Conservation (phyloP, 352 stramenopile genomes). For the Globisporangium cederbergense region DNA sequence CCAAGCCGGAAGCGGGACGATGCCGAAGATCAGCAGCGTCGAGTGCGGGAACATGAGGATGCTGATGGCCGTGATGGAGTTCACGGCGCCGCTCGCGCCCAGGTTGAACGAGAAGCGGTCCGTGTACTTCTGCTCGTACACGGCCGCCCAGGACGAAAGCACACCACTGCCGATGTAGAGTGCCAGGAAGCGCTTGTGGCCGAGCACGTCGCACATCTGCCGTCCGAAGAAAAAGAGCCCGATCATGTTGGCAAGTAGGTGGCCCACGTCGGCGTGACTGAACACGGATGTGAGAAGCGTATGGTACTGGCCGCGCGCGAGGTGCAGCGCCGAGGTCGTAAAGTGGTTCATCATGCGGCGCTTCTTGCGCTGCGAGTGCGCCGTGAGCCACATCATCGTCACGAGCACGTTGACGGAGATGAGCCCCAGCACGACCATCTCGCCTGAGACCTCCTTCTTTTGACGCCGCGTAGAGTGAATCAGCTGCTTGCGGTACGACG, state of each 20-base stretch:
- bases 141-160: constrained; percentile 54
- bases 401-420: constrained; percentile 56
- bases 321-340: constrained; percentile 67
- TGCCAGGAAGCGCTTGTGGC: constrained; percentile 59
- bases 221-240: constrained; percentile 76
- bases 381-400: constrained; percentile 54
- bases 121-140: constrained; percentile 54
- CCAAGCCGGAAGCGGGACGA: constrained; percentile 74
- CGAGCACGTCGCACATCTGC: constrained; percentile 66
- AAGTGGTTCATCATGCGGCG: constrained; percentile 70
- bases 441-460: constrained; percentile 19
- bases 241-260: constrained; percentile 72
- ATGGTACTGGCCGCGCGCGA: constrained; percentile 61
- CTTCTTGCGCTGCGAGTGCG: constrained; percentile 42
- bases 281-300: constrained; percentile 76
- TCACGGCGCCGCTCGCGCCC: constrained; percentile 73
- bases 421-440: constrained; percentile 47
- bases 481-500: constrained; percentile 13
- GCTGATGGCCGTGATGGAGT: constrained; percentile 71
- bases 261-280: constrained; percentile 51
- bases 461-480: constrained; percentile 9
- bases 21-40: constrained; percentile 73
- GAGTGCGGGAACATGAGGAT: constrained; percentile 67
- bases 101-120: constrained; percentile 48
- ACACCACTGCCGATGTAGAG: constrained; percentile 74